Conservation (phyloP, 345 rosid species). For the Triadica sebifera region DNA sequence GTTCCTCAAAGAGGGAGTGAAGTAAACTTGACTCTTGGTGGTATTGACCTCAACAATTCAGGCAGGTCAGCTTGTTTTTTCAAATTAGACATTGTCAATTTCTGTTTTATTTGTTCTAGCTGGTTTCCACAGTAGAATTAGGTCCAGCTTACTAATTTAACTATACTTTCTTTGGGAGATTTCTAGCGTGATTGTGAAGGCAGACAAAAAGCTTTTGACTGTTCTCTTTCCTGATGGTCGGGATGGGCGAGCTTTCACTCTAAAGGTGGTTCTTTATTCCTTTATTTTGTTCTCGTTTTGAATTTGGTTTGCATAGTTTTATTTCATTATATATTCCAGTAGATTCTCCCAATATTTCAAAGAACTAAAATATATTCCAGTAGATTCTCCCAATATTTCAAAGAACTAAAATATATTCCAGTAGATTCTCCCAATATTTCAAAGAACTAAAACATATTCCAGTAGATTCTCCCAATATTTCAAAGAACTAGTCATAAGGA, state of each 20-base stretch:
- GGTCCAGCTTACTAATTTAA: constrained; percentile 30
- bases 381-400: not conserved
- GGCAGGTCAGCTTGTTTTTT: constrained; percentile 94
- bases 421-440: not conserved
- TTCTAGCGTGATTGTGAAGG: constrained; percentile 86
- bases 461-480: not conserved
- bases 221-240: constrained; percentile 96
- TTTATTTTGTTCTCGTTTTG: not conserved
- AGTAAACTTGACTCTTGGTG: constrained; percentile 74
- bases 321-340: not conserved
- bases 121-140: constrained; percentile 13
- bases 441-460: no score
- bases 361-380: not conserved
- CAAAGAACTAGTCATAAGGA: constrained; percentile 2
- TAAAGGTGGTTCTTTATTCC: constrained; percentile 56
- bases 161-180: constrained; percentile 23
- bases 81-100: constrained; percentile 16
- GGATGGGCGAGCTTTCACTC: constrained; percentile 93
- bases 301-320: constrained; percentile 7
- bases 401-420: constrained; percentile 5
- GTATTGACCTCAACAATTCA: constrained; percentile 99
- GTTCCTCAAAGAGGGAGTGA: constrained; percentile 60
- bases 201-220: constrained; percentile 91
- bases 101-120: constrained; percentile 13
- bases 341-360: not conserved